Evolutionary conservation across 2,329 filamentous ascomycete genomes (phyloP).

Genomic region (Juglanconis oblonga): DNA sequence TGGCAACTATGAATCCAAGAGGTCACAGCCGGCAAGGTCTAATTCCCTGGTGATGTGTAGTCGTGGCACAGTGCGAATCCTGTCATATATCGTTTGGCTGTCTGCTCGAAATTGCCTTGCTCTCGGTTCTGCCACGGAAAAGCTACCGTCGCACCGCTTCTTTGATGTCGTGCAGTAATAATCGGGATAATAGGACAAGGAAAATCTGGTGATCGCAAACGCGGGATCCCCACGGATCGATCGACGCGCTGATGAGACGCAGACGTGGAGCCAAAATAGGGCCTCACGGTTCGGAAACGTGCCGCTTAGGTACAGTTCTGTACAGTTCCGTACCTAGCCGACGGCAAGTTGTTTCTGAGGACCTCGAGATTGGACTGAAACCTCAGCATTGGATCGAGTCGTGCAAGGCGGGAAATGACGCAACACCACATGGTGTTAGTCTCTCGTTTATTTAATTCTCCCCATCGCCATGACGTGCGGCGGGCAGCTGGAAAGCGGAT

Average conservation of each 20-base stretch:
- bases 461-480: too few species aligned
- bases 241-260: background rate
- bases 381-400: background rate
- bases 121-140: background rate
- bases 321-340: background rate
- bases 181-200: background rate
- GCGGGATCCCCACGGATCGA: background rate
- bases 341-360: slow-evolving; percentile 7
- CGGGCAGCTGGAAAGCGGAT: too few species aligned
- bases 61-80: background rate
- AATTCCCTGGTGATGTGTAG: background rate
- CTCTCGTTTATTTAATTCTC: background rate
- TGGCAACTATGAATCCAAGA: background rate
- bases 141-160: background rate
- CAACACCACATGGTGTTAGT: background rate
- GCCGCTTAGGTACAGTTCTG: background rate
- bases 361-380: background rate
- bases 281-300: background rate
- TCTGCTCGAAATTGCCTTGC: background rate
- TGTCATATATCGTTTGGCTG: background rate
- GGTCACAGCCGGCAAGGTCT: background rate
- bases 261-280: background rate
- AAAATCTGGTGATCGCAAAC: background rate
- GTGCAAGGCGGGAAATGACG: background rate
- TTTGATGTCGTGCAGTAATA: background rate